A percentile compares a stretch with the other conserved stretches of the same genome.
Evolutionary conservation across 371 early-diverging fungal genomes (phyloP).

Genomic region (Mortierella sp.): DNA sequence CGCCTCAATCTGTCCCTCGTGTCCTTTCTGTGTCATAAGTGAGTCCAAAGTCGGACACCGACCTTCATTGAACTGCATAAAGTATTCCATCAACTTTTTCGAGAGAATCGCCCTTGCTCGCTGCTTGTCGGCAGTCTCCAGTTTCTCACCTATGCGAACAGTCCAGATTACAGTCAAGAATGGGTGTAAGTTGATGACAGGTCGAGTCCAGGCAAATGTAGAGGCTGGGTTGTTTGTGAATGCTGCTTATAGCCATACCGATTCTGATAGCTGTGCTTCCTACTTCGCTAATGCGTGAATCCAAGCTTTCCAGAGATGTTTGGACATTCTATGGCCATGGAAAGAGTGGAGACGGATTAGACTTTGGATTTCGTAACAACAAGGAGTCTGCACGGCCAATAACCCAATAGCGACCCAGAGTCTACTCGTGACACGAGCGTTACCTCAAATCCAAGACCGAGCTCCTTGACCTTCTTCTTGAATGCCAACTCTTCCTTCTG

Average conservation of each 20-base stretch:
- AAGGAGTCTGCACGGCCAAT: too few relatives aligned
- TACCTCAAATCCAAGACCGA: constrained; percentile 81
- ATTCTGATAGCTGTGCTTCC: constrained; percentile 96
- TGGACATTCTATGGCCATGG: constrained; percentile 72
- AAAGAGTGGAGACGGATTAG: neutral
- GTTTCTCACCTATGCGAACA: constrained; percentile 77
- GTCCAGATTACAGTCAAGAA: neutral
- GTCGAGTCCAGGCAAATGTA: too few relatives aligned
- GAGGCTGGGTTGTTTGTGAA: too few relatives aligned
- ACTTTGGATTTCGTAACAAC: neutral
- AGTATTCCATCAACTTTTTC: constrained; percentile 90
- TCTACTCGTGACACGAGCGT: neutral
- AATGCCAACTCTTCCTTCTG: constrained; percentile 80
- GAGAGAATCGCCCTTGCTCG: constrained; percentile 87
- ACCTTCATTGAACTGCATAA: constrained; percentile 88
- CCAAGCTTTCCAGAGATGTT: constrained; percentile 84
- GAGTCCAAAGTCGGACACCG: constrained; percentile 78
- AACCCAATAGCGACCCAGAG: too few relatives aligned
- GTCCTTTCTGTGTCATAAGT: constrained; percentile 73
- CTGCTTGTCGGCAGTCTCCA: constrained; percentile 94
- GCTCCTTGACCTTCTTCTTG: constrained; percentile 75
- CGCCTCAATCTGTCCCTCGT: constrained; percentile 91
- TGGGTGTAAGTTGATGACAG: too few relatives aligned
- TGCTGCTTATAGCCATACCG: constrained; percentile 57
- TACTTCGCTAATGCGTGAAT: constrained; percentile 89